These are phyloP conservation scores for Arxiozyma bovina DNA, from an alignment of 1,139 yeast species.

Conservation along the genomic window DNA sequence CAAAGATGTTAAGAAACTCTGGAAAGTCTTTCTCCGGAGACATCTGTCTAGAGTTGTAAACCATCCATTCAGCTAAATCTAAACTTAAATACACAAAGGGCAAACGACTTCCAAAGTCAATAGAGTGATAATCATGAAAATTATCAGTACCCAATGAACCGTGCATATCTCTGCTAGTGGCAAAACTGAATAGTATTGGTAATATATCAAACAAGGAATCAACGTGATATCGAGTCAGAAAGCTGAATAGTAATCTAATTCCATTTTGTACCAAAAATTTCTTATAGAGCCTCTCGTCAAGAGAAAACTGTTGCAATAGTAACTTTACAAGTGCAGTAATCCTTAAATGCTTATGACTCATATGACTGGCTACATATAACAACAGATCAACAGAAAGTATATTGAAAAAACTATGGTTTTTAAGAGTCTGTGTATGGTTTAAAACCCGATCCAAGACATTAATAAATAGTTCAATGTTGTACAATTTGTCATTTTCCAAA, in stretches of 20 bases:
- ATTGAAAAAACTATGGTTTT: neutral
- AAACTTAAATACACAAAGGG: constrained; percentile 12
- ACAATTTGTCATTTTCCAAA: neutral
- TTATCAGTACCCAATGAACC: neutral
- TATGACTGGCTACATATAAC: neutral
- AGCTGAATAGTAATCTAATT: constrained; percentile 16
- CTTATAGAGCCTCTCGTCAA: neutral
- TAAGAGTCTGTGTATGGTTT: neutral
- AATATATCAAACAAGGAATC: neutral
- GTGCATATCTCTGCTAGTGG: neutral
- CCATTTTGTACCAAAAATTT: constrained; percentile 1
- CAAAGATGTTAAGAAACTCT: neutral
- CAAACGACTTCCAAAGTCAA: neutral
- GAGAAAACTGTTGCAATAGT: neutral
- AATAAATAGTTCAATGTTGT: constrained; percentile 10
- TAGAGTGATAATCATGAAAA: neutral
- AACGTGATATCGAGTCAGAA: constrained; percentile 35
- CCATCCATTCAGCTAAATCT: constrained; percentile 32
- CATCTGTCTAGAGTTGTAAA: constrained; percentile 26
- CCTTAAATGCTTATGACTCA: neutral
- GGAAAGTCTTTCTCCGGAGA: neutral
- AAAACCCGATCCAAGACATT: neutral
- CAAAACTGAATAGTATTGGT: neutral
- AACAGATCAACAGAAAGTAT: neutral
- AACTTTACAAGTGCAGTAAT: neutral